A percentile compares a stretch with the other conserved stretches of the same genome.
Evolutionary conservation across 1,284 basidiomycete species (phyloP).

Genomic region (Termitomyces sp.): DNA sequence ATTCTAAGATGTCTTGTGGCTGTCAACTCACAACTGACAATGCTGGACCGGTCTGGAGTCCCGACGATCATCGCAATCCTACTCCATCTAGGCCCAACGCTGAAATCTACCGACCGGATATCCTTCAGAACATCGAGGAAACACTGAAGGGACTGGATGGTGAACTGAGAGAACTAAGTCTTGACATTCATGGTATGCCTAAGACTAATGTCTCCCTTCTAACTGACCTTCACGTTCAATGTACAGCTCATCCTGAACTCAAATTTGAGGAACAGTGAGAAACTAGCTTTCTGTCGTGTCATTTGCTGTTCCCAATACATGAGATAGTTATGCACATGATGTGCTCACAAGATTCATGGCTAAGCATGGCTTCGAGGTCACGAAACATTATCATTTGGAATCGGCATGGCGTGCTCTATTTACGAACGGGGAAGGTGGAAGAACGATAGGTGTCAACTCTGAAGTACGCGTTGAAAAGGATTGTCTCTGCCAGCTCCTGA

Average conservation of each 20-base stretch:
- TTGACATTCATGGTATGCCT: constrained; percentile 60
- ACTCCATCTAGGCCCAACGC: constrained; percentile 24
- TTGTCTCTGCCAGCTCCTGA: too few species aligned
- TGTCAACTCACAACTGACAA: constrained; percentile 12
- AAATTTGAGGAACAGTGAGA: constrained; percentile 51
- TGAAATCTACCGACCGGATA: constrained; percentile 37
- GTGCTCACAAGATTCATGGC: constrained; percentile 52
- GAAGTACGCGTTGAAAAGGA: constrained; percentile 37
- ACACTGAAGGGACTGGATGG: constrained; percentile 50
- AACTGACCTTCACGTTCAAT: not conserved
- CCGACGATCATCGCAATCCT: constrained; percentile 25
- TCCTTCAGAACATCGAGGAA: constrained; percentile 51
- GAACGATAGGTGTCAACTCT: constrained; percentile 67
- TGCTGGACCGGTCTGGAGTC: constrained; percentile 28
- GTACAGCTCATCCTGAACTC: constrained; percentile 56
- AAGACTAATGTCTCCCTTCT: not conserved
- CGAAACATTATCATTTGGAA: constrained; percentile 48
- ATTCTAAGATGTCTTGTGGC: constrained; percentile 14
- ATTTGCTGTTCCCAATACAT: not conserved
- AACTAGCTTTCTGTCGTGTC: not conserved
- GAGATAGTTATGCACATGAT: constrained; percentile 46
- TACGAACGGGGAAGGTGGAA: constrained; percentile 47
- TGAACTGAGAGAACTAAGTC: constrained; percentile 54
- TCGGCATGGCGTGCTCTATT: constrained; percentile 74
- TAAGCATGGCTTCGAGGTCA: constrained; percentile 55